A percentile compares a stretch with the other conserved stretches of the same genome.
Conservation (phyloP, 805 yeast species). For the Maudiozyma pseudohumilis region DNA sequence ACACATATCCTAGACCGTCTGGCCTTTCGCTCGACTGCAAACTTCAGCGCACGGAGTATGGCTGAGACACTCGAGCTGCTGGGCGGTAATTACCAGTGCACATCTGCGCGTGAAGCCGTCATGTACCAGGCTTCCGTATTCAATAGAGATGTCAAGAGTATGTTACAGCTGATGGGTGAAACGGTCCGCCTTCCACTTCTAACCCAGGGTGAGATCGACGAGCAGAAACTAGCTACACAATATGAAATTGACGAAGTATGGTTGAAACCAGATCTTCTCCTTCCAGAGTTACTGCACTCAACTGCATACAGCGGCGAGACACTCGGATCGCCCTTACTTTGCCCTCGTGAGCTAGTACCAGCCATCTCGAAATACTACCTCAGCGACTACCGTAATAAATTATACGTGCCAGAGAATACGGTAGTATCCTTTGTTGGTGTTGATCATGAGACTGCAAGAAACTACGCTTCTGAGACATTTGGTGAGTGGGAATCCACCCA, state of each 20-base stretch:
- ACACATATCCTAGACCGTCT: conserved; percentile 79
- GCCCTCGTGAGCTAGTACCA: conserved; percentile 62
- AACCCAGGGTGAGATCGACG: conserved; percentile 58
- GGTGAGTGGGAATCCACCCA: conserved; percentile 43
- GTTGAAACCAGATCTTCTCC: conserved; percentile 70
- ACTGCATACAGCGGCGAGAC: conserved; percentile 67
- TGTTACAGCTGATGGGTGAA: conserved; percentile 68
- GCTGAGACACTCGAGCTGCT: conserved; percentile 61
- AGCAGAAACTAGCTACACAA: conserved; percentile 60
- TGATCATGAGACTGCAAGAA: conserved; percentile 55
- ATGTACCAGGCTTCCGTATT: conserved; percentile 93
- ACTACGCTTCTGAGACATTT: conserved; percentile 50
- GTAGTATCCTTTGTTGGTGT: conserved; percentile 88
- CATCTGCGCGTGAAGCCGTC: conserved; percentile 83
- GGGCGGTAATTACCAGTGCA: conserved; percentile 92
- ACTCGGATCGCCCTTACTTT: conserved; percentile 76
- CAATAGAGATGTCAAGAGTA: conserved; percentile 68
- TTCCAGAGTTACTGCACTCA: conserved; percentile 85
- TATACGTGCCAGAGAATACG: conserved; percentile 69
- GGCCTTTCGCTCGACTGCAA: conserved; percentile 66
- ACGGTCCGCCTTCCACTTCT: conserved; percentile 67
- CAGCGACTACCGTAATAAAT: conserved; percentile 47
- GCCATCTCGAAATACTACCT: conserved; percentile 44
- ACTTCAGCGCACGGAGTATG: conserved; percentile 56
- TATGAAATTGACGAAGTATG: conserved; percentile 79